Evolutionary conservation across 2,329 filamentous ascomycete genomes (phyloP), one percentile per base, ranked within the genome.

Genomic region (Neonectria hederae): DNA sequence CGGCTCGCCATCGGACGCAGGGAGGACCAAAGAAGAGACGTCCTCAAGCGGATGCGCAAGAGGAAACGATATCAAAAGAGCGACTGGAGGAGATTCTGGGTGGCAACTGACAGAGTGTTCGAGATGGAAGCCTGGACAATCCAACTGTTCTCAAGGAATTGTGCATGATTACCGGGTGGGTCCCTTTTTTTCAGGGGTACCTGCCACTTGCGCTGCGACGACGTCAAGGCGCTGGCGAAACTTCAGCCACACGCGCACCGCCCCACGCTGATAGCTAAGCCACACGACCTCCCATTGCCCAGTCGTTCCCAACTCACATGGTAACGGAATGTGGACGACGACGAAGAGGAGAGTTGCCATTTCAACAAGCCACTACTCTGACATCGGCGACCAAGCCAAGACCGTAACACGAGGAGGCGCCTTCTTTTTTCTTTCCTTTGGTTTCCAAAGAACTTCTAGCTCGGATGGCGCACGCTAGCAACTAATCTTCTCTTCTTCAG

Each of bases 1-100:
- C 72, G 62, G 72, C 62, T 62, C 66, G 66, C 70, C 72, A 74
- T 74, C 66, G 70, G 65, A 54, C 56, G 59, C 56, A 64, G 28
- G 40, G 22, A 30, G 54, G n/a, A 13, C 11, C 22, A n/a, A 53
- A 49, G 43, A 40, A 59, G 10, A 43, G 42, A 54, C 32, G 48
- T 54, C 24, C 62, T 61, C 54, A 19, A 52, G 59, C n/a, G 38
- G 57, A 52, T 58, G 63, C 48, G 57, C 63, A 30, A 54, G 35
- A 48, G 30, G 38, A 43, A 60, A 40, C 42, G 45, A 62, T 53
- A 45, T 63, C 40, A 68, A 69, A 67, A 28, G 62, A 67, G 61
- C 45, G 65, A 65, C 62, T 53, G 49, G 19, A 26, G 22, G 42
- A 45, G n/a, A 26, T 38, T 35, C 42, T 57, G 42, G 22, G 53